Evolutionary conservation across 1,139 yeast species (phyloP).

Genomic region (Pichia sp.): DNA sequence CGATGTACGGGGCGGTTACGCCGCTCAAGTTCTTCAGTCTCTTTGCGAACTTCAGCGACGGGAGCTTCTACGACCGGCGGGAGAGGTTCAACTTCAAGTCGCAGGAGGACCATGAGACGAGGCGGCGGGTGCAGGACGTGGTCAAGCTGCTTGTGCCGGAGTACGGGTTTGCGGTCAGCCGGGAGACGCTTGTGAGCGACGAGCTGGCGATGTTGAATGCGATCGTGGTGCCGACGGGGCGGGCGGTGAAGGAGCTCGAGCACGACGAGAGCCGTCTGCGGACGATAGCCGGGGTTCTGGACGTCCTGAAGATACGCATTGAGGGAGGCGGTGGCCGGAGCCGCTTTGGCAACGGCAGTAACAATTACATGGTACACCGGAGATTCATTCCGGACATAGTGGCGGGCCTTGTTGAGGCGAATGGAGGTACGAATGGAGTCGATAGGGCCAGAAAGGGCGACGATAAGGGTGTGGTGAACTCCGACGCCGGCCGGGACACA

Average conservation of each 20-base stretch:
- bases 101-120: constrained; percentile 22
- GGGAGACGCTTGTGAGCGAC: constrained; percentile 20
- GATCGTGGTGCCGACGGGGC: constrained; percentile 39
- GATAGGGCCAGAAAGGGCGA: background rate
- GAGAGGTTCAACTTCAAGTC: constrained; percentile 11
- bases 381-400: constrained; percentile 13
- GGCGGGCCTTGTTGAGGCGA: constrained; percentile 5
- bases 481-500: background rate
- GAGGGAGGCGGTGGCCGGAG: constrained; percentile 3
- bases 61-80: constrained; percentile 33
- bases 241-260: constrained; percentile 27
- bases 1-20: constrained; percentile 53
- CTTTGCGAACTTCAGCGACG: constrained; percentile 48
- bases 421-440: too few species aligned
- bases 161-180: constrained; percentile 6
- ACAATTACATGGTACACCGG: background rate
- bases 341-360: background rate
- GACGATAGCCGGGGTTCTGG: constrained; percentile 4
- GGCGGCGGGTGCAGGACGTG: constrained; percentile 18
- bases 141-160: constrained; percentile 12
- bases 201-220: constrained; percentile 46
- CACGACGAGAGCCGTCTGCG: constrained; percentile 18
- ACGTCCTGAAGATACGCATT: constrained; percentile 2
- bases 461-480: background rate
- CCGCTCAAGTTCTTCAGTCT: constrained; percentile 60